Evolutionary conservation across 371 early-diverging fungal genomes (phyloP).

Genomic region (Apophysomyces ossiformis): DNA sequence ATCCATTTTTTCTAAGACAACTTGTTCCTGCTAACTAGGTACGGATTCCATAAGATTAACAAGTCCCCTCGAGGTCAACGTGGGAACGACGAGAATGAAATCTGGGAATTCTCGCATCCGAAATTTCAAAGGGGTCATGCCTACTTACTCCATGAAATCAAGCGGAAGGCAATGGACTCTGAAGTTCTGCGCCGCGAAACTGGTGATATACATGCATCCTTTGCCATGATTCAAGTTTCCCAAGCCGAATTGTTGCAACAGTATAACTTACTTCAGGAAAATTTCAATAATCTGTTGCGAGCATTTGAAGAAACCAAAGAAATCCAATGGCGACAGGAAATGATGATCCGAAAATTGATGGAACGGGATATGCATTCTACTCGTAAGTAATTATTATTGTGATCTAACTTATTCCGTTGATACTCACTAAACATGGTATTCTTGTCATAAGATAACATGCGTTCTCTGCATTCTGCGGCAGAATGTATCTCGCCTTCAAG

Average conservation of each 20-base stretch:
- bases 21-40: slow-evolving; percentile 34
- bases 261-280: slow-evolving; percentile 65
- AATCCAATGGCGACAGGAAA: slow-evolving; percentile 62
- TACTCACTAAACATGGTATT: neutral
- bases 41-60: slow-evolving; percentile 69
- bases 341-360: slow-evolving; percentile 39
- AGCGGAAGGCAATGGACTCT: slow-evolving; percentile 72
- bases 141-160: slow-evolving; percentile 49
- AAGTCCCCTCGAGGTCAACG: slow-evolving; percentile 72
- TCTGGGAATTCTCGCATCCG: slow-evolving; percentile 61
- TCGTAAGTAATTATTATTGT: neutral
- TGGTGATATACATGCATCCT: slow-evolving; percentile 69
- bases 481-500: slow-evolving; percentile 13
- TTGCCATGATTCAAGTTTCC: slow-evolving; percentile 72
- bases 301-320: slow-evolving; percentile 71
- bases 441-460: too few species aligned
- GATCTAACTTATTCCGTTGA: neutral
- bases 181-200: slow-evolving; percentile 72
- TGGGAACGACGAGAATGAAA: slow-evolving; percentile 69
- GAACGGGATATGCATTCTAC: slow-evolving; percentile 25
- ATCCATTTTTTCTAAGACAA: neutral
- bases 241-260: slow-evolving; percentile 71
- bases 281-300: slow-evolving; percentile 64
- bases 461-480: neutral
- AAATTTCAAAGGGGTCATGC: slow-evolving; percentile 55